These are phyloP conservation scores for Emydomyces testavorans DNA, from an alignment of 2,329 filamentous ascomycete genomes.

Conservation along the genomic window DNA sequence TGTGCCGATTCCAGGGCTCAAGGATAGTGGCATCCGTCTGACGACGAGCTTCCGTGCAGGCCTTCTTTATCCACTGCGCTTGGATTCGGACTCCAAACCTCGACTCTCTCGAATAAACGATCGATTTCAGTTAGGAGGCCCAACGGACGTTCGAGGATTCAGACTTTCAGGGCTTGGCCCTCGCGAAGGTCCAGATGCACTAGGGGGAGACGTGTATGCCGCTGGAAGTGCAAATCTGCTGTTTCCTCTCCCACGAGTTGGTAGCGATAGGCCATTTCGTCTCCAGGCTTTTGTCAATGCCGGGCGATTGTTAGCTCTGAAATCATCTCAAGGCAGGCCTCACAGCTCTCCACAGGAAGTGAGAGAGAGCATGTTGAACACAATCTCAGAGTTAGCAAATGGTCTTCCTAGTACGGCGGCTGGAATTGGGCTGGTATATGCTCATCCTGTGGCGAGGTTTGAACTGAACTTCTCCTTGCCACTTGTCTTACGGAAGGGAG, in stretches of 20 bases:
- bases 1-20: constrained; percentile 57
- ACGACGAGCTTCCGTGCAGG: constrained; percentile 73
- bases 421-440: constrained; percentile 84
- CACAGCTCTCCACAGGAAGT: constrained; percentile 40
- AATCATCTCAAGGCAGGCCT: constrained; percentile 40
- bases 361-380: constrained; percentile 39
- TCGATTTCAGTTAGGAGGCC: constrained; percentile 86
- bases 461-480: constrained; percentile 93
- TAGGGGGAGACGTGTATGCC: constrained; percentile 85
- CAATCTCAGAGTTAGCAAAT: constrained; percentile 58
- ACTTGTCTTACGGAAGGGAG: constrained; percentile 65
- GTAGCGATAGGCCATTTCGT: constrained; percentile 70
- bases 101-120: constrained; percentile 75
- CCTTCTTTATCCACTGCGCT: constrained; percentile 67
- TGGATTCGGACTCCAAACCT: constrained; percentile 44
- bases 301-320: constrained; percentile 69
- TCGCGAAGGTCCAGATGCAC: constrained; percentile 69
- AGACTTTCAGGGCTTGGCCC: constrained; percentile 79
- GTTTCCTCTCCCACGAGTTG: constrained; percentile 69
- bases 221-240: constrained; percentile 79
- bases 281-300: constrained; percentile 87
- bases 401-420: constrained; percentile 76
- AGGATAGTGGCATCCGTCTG: constrained; percentile 65
- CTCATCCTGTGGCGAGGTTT: constrained; percentile 82
- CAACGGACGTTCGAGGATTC: constrained; percentile 90